Conservation (phyloP, 176 grass and related monocot genomes). For the Triticum timopheevii region DNA sequence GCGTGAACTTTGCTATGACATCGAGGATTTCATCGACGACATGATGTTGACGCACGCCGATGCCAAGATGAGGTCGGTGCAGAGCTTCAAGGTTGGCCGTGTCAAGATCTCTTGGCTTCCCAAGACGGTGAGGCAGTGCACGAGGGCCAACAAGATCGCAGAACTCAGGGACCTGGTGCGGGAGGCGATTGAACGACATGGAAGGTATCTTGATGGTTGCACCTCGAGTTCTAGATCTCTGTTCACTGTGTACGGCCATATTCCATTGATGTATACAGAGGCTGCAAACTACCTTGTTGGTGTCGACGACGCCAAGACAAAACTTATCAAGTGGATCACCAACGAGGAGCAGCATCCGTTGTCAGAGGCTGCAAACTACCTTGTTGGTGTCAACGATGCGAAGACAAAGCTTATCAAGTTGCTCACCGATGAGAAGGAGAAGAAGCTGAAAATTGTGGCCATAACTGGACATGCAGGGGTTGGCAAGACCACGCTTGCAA, state of each 20-base stretch:
- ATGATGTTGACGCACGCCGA: neutral
- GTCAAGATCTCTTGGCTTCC: neutral
- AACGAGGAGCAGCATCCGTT: too few species aligned
- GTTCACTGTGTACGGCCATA: neutral
- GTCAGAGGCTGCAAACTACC: too few species aligned
- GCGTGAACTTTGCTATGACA: neutral
- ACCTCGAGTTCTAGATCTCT: neutral
- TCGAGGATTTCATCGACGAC: slow-evolving; percentile 1
- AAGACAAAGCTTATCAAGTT: neutral
- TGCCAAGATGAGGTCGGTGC: neutral
- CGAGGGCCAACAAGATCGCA: neutral
- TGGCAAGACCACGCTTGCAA: slow-evolving; percentile 21
- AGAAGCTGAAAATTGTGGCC: slow-evolving; percentile 15
- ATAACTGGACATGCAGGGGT: neutral
- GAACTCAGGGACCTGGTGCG: neutral
- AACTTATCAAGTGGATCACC: neutral
- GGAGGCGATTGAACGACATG: neutral
- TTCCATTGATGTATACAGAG: neutral
- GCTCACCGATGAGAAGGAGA: neutral
- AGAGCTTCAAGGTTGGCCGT: neutral
- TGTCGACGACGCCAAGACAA: neutral
- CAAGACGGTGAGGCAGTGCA: neutral
- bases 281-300: neutral
- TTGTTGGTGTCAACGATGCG: neutral
- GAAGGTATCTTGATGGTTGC: neutral